Conservation (phyloP, 331 rosid species). For the Prunus yedoensis region DNA sequence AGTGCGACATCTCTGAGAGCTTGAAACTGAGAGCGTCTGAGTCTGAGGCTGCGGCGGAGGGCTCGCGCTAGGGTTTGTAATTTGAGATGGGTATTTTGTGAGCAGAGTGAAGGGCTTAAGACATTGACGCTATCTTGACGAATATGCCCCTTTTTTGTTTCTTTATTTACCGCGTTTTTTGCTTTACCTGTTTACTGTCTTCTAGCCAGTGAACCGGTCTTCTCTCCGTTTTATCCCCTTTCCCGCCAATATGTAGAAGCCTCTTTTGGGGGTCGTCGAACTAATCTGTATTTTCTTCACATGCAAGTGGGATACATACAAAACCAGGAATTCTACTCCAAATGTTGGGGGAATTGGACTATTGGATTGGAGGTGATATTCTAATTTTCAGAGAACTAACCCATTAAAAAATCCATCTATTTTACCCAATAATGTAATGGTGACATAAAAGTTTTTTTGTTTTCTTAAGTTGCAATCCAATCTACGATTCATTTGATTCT, state of each 20-base stretch:
- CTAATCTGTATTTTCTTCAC: too few species aligned
- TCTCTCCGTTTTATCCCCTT: not conserved
- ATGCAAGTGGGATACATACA: too few species aligned
- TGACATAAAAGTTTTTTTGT: too few species aligned
- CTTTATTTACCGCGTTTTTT: not conserved
- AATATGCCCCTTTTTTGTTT: constrained; percentile 10
- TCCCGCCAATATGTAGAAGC: not conserved
- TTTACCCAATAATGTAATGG: too few species aligned
- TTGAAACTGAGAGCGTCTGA: not conserved
- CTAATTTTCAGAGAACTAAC: rapidly evolving
- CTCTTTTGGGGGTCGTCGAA: too few species aligned
- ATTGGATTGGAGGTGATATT: rapidly evolving
- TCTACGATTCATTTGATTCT: too few species aligned
- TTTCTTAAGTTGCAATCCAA: too few species aligned
- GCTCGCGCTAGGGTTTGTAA: constrained; percentile 35
- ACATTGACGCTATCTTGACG: not conserved
- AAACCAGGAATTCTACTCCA: too few species aligned
- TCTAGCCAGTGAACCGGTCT: not conserved
- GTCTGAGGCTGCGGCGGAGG: not conserved
- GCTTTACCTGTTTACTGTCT: not conserved
- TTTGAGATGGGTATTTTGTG: not conserved
- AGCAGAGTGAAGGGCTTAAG: not conserved
- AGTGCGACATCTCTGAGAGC: constrained; percentile 57
- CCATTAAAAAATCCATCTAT: rapidly evolving
- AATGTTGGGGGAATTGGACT: too few species aligned